Percentiles rank a stretch among this genome's conserved stretches.
phyloP scores from a whole-genome alignment of 2,329 filamentous ascomycete genomes.

The Grosmannia clavigera region DNA sequence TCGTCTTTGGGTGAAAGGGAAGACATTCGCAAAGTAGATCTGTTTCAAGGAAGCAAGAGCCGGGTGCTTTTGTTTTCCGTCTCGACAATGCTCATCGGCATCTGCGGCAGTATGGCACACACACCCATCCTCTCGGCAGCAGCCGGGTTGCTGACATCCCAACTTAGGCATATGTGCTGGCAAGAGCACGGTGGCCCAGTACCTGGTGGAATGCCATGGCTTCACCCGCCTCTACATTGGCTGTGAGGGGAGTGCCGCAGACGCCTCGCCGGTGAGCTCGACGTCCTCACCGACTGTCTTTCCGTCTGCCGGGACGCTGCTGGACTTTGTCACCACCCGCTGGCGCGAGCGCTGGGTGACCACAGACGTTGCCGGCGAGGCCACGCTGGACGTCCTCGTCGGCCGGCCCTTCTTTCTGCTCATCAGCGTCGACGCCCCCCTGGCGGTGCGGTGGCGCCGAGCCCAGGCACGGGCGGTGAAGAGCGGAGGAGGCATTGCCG shows the following conservation, averaged over 20 bases:
- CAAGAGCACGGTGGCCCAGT: conserved; percentile 80
- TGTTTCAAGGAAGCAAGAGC: not conserved
- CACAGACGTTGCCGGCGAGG: conserved; percentile 65
- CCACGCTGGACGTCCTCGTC: conserved; percentile 60
- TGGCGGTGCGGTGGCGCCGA: conserved; percentile 71
- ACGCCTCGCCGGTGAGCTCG: not conserved
- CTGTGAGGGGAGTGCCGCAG: not conserved
- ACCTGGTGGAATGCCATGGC: conserved; percentile 70
- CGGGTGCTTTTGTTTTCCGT: not conserved
- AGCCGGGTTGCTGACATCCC: not conserved
- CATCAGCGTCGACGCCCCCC: conserved; percentile 80
- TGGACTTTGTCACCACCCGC: conserved; percentile 73
- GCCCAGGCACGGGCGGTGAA: conserved; percentile 35
- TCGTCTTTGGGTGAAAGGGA: not conserved
- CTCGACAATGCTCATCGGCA: conserved; percentile 56
- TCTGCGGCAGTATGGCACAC: conserved; percentile 52
- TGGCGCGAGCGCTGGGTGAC: conserved; percentile 83
- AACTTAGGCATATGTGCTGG: conserved; percentile 75
- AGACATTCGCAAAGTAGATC: not conserved
- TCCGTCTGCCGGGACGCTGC: conserved; percentile 44
- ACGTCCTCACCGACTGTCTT: conserved; percentile 28
- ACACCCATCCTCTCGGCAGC: not conserved
- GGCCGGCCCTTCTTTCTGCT: conserved; percentile 86
- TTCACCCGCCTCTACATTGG: conserved; percentile 63
- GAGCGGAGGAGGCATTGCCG: conserved; percentile 3